Evolutionary conservation across 257 asterid species (phyloP), one percentile per base, ranked within the genome.

Genomic region (Solanum pinnatisectum): DNA sequence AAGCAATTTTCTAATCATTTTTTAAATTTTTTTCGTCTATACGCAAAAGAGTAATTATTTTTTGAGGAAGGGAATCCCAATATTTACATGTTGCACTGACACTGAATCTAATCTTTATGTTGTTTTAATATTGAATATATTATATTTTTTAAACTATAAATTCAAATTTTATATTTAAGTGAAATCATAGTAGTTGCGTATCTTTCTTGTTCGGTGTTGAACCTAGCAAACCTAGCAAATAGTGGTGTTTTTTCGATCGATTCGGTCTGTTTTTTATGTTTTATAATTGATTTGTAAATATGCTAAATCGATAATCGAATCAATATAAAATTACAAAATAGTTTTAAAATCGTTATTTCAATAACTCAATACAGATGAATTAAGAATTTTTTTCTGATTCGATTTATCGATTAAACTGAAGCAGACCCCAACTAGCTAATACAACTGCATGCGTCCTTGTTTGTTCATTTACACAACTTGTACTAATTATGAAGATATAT

Each of bases 221-320:
- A 44, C 18, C 18, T 13, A 44, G 33, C 40, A 1, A 37, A 37
- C 8, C 10, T 7, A 37, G 60, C 1, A 52, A 52, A 52, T 52
- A 16, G 10, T 56, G 33, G 70, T 60, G 0, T 18, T 59, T 20
- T 0, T 3, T 1, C 4, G 0, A 20, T 59, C 1, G 25, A 20
- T 59, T 59, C 11, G 1, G 0, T 56, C 4, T 6, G n/a, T 18
- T 6, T 56, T 4, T 2, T 56, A 56, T 18, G 10, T 15, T 49
- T 49, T 49, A 49, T 56, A 7, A 56, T 56, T 18, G 10, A 18
- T 18, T 56, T 56, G 4, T 56, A 56, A 56, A 56, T 1, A 56
- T 18, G 4, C 2, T 18, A 18, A 56, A 56, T 56, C 0, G 2
- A 18, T 18, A 20, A 56, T 56, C 0, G 4, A 7, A 56, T 0